These are phyloP conservation scores for Trifolium pratense DNA, from an alignment of 306 rosid genomes.

Conservation along the genomic window DNA sequence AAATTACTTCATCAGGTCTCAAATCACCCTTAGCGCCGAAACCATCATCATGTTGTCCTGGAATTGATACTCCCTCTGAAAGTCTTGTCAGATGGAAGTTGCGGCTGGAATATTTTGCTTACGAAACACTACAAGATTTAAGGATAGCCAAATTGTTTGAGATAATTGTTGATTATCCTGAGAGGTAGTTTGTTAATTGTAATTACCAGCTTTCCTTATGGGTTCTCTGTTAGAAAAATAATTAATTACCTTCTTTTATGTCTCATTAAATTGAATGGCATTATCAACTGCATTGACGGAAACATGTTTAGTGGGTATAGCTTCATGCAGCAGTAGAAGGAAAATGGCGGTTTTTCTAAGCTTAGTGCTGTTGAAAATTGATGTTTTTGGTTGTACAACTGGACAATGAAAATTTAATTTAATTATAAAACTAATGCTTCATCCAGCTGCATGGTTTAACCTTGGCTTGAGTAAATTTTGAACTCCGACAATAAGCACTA, in stretches of 20 bases:
- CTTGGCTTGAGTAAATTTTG: conserved; percentile 20
- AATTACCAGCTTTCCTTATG: conserved; percentile 14
- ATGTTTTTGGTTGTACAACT: conserved; percentile 20
- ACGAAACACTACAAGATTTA: too few relatives aligned
- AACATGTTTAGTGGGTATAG: conserved; percentile 22
- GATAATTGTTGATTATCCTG: too few relatives aligned
- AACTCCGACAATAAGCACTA: conserved; percentile 13
- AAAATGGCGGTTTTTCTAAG: conserved; percentile 13
- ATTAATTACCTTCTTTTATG: conserved; percentile 11
- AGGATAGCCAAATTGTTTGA: too few relatives aligned
- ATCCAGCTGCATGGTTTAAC: conserved; percentile 30
- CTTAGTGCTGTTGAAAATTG: conserved; percentile 9
- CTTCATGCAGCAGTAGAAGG: conserved; percentile 25
- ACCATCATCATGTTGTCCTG: conserved; percentile 73
- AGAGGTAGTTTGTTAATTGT: conserved; percentile 38
- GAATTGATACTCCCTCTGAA: conserved; percentile 79
- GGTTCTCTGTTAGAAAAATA: conserved; percentile 26
- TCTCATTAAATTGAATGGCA: conserved; percentile 19
- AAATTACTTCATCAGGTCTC: conserved; percentile 66
- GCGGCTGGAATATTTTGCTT: too few relatives aligned
- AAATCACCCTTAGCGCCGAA: conserved; percentile 77
- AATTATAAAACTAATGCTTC: conserved; percentile 26
- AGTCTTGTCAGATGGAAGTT: conserved; percentile 88
- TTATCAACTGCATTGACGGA: conserved; percentile 19
- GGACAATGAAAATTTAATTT: conserved; percentile 18